Evolutionary conservation across 495 filamentous ascomycete species (phyloP).

Genomic region (Staphylotrichum tortipilum): DNA sequence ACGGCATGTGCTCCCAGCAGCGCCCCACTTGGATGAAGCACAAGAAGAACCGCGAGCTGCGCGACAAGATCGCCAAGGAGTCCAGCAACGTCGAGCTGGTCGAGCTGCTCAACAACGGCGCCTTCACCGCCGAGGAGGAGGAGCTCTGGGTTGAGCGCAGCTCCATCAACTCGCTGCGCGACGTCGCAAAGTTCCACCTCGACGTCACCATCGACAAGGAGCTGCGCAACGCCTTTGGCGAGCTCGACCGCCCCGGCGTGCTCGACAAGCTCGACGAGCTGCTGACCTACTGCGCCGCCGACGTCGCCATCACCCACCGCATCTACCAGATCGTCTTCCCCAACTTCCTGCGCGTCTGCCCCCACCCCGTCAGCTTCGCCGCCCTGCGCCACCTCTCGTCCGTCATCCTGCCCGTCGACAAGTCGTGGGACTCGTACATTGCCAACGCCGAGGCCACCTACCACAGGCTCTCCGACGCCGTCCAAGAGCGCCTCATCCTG

Average conservation of each 20-base stretch:
- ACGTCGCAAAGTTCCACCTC: slow-evolving; percentile 96
- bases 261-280: slow-evolving; percentile 64
- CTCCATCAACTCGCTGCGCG: slow-evolving; percentile 87
- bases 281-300: slow-evolving; percentile 90
- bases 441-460: slow-evolving; percentile 78
- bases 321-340: slow-evolving; percentile 91
- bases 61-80: slow-evolving; percentile 69
- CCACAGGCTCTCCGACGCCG: slow-evolving; percentile 60
- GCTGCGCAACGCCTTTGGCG: slow-evolving; percentile 77
- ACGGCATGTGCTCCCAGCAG: slow-evolving; percentile 97
- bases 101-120: slow-evolving; percentile 57
- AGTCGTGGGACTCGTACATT: slow-evolving; percentile 79
- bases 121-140: slow-evolving; percentile 71
- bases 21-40: slow-evolving; percentile 95
- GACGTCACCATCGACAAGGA: slow-evolving; percentile 87
- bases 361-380: slow-evolving; percentile 95
- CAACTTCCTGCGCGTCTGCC: slow-evolving; percentile 76
- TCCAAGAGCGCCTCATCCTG: slow-evolving; percentile 60
- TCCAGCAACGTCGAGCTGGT: slow-evolving; percentile 62
- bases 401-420: slow-evolving; percentile 82
- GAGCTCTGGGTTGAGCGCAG: slow-evolving; percentile 93
- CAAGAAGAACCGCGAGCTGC: slow-evolving; percentile 75
- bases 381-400: slow-evolving; percentile 86
- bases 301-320: slow-evolving; percentile 84
- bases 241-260: slow-evolving; percentile 63